These are phyloP conservation scores for Linum usitatissimum DNA, from an alignment of 345 rosid genomes.

Conservation along the genomic window DNA sequence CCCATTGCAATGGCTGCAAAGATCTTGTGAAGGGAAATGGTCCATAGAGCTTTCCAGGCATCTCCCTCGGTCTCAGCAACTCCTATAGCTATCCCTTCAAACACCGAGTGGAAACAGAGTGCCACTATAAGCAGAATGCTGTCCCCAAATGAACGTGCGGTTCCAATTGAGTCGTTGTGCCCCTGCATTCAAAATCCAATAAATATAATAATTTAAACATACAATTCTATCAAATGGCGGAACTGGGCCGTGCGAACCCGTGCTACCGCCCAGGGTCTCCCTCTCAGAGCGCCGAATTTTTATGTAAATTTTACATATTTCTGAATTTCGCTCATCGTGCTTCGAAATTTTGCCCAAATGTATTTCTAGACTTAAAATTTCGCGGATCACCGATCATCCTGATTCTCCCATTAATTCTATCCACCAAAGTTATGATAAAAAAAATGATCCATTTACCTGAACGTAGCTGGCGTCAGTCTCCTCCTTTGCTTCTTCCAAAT, in stretches of 20 bases:
- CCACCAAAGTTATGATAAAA: background rate
- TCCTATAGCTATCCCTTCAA: conserved; percentile 79
- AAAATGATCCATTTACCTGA: too few species aligned
- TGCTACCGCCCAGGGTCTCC: too few species aligned
- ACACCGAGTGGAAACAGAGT: conserved; percentile 79
- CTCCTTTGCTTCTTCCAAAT: conserved; percentile 31
- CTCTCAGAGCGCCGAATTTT: too few species aligned
- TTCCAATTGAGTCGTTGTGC: conserved; percentile 9
- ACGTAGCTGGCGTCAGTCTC: background rate
- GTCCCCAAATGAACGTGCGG: conserved; percentile 46
- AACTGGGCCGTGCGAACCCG: too few species aligned
- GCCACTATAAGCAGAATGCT: conserved; percentile 62
- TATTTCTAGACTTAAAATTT: too few species aligned
- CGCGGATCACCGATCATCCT: too few species aligned
- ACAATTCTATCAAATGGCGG: background rate
- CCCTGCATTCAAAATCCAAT: conserved; percentile 3
- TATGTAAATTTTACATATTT: too few species aligned
- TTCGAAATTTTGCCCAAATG: too few species aligned
- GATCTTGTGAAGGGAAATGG: conserved; percentile 53
- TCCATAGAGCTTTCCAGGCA: conserved; percentile 80
- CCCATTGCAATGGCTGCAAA: conserved; percentile 90
- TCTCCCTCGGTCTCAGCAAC: conserved; percentile 47
- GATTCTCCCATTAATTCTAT: too few species aligned
- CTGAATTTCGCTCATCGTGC: too few species aligned
- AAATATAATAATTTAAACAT: background rate